These are phyloP conservation scores for Ophiostoma populinum DNA, from an alignment of 2,329 filamentous ascomycete genomes.

Conservation along the genomic window DNA sequence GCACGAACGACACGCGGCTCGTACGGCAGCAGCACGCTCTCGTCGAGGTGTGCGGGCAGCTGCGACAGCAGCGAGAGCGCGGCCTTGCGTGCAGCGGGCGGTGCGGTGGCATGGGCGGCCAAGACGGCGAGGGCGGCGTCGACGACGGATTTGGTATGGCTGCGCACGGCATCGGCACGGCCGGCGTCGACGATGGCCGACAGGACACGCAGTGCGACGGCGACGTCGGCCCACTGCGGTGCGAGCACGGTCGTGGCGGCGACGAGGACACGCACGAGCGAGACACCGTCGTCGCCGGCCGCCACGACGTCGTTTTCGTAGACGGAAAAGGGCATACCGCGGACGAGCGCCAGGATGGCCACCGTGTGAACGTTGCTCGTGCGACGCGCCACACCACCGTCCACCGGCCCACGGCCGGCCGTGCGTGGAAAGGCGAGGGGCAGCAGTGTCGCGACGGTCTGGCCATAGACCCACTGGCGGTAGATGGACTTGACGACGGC, in stretches of 20 bases:
- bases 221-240: constrained; percentile 25
- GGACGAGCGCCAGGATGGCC: constrained; percentile 29
- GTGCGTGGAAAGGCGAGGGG: constrained; percentile 21
- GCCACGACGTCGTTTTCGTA: constrained; percentile 33
- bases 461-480: constrained; percentile 30
- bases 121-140: constrained; percentile 24
- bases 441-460: constrained; percentile 28
- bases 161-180: constrained; percentile 26
- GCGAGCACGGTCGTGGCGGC: constrained; percentile 24
- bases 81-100: constrained; percentile 24
- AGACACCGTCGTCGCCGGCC: constrained; percentile 16
- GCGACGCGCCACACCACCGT: constrained; percentile 4
- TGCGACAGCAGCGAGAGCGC: constrained; percentile 29
- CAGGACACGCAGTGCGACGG: constrained; percentile 30
- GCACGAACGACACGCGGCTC: constrained; percentile 27
- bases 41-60: constrained; percentile 31
- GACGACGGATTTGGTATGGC: constrained; percentile 32
- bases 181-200: constrained; percentile 27
- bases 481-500: constrained; percentile 26
- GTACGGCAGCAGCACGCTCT: constrained; percentile 26
- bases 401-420: no score
- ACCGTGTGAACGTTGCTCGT: constrained; percentile 26
- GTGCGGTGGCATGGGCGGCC: constrained; percentile 11
- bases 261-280: constrained; percentile 31
- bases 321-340: constrained; percentile 30